These are phyloP conservation scores for Chaetothyriales sp. DNA, from an alignment of 2,329 filamentous ascomycete genomes.

Conservation along the genomic window DNA sequence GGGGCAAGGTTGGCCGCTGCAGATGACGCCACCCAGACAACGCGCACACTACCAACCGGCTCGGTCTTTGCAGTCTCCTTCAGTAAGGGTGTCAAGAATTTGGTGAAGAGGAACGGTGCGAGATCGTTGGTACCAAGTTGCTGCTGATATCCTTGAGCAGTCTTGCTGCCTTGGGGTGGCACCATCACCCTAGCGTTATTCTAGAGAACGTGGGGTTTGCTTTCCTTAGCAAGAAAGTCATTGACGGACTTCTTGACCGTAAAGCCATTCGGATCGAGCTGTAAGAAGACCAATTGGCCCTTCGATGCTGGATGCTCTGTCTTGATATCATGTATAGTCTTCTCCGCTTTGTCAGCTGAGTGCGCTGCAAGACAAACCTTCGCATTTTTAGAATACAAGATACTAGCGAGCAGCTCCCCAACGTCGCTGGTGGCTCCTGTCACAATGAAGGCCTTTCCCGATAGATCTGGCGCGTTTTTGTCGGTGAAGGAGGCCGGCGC, in stretches of 20 bases:
- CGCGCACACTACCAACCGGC: conserved; percentile 18
- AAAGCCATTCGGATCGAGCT: conserved; percentile 29
- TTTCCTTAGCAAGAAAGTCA: conserved; percentile 25
- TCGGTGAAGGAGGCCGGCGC: conserved; percentile 1
- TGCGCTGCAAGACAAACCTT: conserved; percentile 33
- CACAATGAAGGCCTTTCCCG: conserved; percentile 24
- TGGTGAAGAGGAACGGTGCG: conserved; percentile 26
- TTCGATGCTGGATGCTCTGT: conserved; percentile 16
- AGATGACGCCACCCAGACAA: conserved; percentile 18
- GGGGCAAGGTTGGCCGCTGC: neutral
- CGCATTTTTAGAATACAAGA: conserved; percentile 29
- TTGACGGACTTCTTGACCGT: conserved; percentile 28
- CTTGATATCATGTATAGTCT: conserved; percentile 29
- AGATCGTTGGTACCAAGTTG: conserved; percentile 27
- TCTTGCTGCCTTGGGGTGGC: conserved; percentile 22
- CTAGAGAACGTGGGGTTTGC: conserved; percentile 28
- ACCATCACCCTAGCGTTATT: conserved; percentile 24
- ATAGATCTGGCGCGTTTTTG: neutral
- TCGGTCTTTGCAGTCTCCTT: conserved; percentile 14
- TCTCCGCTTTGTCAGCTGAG: conserved; percentile 25
- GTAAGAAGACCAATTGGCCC: conserved; percentile 25
- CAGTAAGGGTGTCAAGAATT: conserved; percentile 24
- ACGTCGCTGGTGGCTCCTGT: conserved; percentile 26
- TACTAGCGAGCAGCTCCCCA: conserved; percentile 25
- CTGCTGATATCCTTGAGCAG: conserved; percentile 24